A percentile compares a stretch with the other conserved stretches of the same genome.
These are phyloP conservation scores for Cyberlindnera amylophila DNA, from an alignment of 805 yeast species.

Conservation along the genomic window DNA sequence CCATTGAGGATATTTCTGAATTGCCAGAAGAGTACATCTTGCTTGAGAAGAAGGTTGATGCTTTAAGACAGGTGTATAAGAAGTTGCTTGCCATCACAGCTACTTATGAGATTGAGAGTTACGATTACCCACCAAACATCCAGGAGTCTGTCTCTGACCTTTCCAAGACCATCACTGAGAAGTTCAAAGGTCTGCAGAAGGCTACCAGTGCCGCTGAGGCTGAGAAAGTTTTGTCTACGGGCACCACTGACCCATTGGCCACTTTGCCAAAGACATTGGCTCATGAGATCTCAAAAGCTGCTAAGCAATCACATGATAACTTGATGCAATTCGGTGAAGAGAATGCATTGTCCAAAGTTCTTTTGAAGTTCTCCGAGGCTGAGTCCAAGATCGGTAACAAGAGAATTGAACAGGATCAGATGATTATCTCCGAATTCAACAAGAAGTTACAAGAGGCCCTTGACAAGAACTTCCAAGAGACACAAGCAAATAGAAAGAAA, in stretches of 20 bases:
- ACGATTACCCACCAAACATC: conserved; percentile 80
- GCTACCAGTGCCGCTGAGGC: conserved; percentile 67
- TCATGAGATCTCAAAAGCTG: conserved; percentile 62
- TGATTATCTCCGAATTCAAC: conserved; percentile 58
- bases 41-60: conserved; percentile 65
- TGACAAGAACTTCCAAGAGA: conserved; percentile 56
- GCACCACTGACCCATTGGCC: conserved; percentile 20
- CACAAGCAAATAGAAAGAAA: conserved; percentile 55
- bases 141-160: conserved; percentile 63
- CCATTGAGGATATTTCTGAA: conserved; percentile 65
- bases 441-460: conserved; percentile 48
- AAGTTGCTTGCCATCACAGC: conserved; percentile 46
- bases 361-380: conserved; percentile 47
- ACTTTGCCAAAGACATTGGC: conserved; percentile 65
- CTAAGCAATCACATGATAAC: conserved; percentile 46
- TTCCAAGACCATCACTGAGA: conserved; percentile 51
- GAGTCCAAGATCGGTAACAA: conserved; percentile 63
- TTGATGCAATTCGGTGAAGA: conserved; percentile 32
- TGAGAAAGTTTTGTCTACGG: conserved; percentile 46
- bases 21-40: conserved; percentile 69
- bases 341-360: conserved; percentile 22
- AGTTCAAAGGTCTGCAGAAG: conserved; percentile 54
- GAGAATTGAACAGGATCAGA: conserved; percentile 66
- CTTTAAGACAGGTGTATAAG: conserved; percentile 56
- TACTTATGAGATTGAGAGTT: conserved; percentile 70